A percentile compares a stretch with the other conserved stretches of the same genome.
Conservation (phyloP, 1,284 basidiomycete genomes). For the Cutaneotrichosporon spelunceum region DNA sequence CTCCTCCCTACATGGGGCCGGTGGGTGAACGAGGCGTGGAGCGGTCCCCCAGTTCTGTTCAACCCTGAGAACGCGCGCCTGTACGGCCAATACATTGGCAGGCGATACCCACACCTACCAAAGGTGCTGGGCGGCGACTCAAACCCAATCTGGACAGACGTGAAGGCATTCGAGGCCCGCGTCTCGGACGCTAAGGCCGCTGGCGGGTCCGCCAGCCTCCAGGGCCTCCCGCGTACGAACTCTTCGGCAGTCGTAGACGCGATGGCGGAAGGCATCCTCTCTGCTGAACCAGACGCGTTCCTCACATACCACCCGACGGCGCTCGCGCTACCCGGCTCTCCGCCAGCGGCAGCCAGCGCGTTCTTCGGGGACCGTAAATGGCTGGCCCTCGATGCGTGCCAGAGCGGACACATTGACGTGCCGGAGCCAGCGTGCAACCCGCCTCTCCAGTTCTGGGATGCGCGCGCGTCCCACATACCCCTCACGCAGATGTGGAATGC, state of each 20-base stretch:
- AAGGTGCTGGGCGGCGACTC: slow-evolving; percentile 28
- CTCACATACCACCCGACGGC: slow-evolving; percentile 20
- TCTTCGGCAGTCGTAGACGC: slow-evolving; percentile 12
- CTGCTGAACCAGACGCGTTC: slow-evolving; percentile 14
- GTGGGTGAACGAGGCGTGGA: slow-evolving; percentile 28
- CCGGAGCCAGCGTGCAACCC: background rate
- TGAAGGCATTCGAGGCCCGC: slow-evolving; percentile 3
- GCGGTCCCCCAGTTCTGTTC: slow-evolving; percentile 22
- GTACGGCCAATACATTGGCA: slow-evolving; percentile 24
- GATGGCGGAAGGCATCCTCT: slow-evolving; percentile 17
- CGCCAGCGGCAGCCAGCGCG: background rate
- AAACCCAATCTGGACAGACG: slow-evolving; percentile 25
- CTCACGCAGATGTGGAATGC: slow-evolving; percentile 7
- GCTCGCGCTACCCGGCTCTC: background rate
- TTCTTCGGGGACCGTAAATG: slow-evolving; percentile 21
- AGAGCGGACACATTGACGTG: slow-evolving; percentile 21
- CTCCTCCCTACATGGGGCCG: slow-evolving; percentile 29
- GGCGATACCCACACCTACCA: slow-evolving; percentile 27
- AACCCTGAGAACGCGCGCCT: slow-evolving; percentile 15
- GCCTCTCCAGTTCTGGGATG: slow-evolving; percentile 15
- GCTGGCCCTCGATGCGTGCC: slow-evolving; percentile 21
- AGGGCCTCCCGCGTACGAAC: background rate
- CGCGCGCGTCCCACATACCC: slow-evolving; percentile 16
- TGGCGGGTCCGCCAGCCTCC: background rate
- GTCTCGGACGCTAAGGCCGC: background rate